Base-by-base conservation (phyloP, 495 filamentous ascomycete species). In the Xylaria flabelliformis region DNA sequence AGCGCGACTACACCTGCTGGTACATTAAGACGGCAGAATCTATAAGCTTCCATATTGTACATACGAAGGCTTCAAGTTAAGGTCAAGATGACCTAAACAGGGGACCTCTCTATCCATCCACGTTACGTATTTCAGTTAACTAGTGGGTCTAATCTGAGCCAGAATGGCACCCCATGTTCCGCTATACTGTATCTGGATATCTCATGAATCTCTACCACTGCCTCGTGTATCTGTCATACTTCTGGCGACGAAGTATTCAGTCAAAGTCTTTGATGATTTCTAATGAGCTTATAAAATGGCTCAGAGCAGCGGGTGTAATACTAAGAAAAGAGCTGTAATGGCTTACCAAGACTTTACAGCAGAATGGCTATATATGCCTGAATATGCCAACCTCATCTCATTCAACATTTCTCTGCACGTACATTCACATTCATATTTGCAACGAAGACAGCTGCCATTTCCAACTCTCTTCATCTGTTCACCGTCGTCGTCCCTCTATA, bases 81-180 rank as follows among this genome's bases (percentile, higher is more conserved):
- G 55, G 29, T 15, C 17, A 15, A 58, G 55, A 15, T 59, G 36
- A 34, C 17, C 58, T 39, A 39, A 39, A 39, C 36, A 39, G 36
- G 36, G 36, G 36, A 39, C 36, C 7, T 39, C 6, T 39, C 36
- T 39, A 8, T 39, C 36, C 36, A 39, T n/a, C 59, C 36, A 36
- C n/a, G 9, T 34, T 64, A 64, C 42, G 24, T 64, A 64, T 24
- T 29, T 19, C 36, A 39, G 36, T 39, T 39, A 39, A 39, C 6
- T 24, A 64, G 26, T 64, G 62, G 62, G 62, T 2, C 39, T 2
- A 42, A 42, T 13, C 1, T 42, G 9, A 10, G 39, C 39, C 39
- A 34, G 62, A 50, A 64, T 64, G 62, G 21, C 42, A 64, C 62
- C 62, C 62, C 62, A 64, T 64, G 42, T 64, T 64, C 62, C 62